Evolutionary conservation across 2,329 filamentous ascomycete species (phyloP), one percentile per base, ranked within the genome.

Genomic region (Gaeumannomyces tritici): DNA sequence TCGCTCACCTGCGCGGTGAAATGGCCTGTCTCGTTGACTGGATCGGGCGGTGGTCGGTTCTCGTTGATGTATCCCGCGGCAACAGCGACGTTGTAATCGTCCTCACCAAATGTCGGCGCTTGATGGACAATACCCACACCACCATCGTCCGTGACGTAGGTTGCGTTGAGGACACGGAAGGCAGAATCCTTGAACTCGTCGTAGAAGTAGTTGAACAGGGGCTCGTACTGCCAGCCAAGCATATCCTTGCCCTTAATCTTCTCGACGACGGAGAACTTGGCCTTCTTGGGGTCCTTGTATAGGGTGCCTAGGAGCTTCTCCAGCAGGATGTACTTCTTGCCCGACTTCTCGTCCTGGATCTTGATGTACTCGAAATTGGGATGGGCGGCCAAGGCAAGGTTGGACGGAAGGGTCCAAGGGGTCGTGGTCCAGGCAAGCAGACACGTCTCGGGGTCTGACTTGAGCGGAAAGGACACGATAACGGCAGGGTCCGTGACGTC

Each of bases 111-210:
- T 1, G 92, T 91, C 2, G 93, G 93, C 5, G 93, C 84, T 75
- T 97, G 92, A 75, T 98, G 93, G 57, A 98, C 93, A 65, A 98
- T 89, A 71, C 93, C 93, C 42, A 91, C 91, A 86, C 93, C 93
- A 70, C 91, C 92, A 64, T 95, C 92, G 33, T 89, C 86, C 29
- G 90, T 95, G 63, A 97, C 93, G 70, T 97, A 97, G 8, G 82
- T 86, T 51, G 89, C 93, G 67, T 90, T 92, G 66, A 96, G 73
- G 5, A 97, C 89, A 68, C 82, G 85, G 81, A 96, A 97, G 4
- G 86, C 91, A 64, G 85, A 75, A 63, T 96, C 90, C 75, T 93
- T 90, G 80, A 95, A 97, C 57, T 93, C 85, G 13, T 95, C 89
- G 69, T 89, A 89, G 74, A 95, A 93, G 77, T 96, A 97, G 71